phyloP scores from a whole-genome alignment of 768 basidiomycete genomes.

The Suillus discolor region DNA sequence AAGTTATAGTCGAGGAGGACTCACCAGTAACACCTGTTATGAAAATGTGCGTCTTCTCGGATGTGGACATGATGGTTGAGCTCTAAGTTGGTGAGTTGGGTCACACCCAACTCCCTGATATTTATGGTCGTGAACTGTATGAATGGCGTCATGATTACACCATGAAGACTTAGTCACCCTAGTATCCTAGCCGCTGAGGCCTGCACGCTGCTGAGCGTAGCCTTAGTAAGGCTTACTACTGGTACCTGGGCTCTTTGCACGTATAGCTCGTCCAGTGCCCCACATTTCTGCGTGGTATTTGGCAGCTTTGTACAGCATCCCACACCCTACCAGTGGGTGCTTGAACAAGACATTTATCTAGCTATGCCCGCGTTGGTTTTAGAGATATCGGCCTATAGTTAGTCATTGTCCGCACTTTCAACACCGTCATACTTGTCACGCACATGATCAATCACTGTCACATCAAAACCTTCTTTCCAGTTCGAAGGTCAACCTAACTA shows the following conservation, averaged over 20 bases:
- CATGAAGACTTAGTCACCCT: neutral
- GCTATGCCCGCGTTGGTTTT: no score
- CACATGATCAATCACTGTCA: no score
- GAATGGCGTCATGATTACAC: neutral
- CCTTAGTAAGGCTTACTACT: neutral
- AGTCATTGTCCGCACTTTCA: no score
- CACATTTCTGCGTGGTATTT: neutral
- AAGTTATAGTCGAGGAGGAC: neutral
- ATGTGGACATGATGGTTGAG: neutral
- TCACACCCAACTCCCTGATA: neutral
- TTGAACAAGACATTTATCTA: neutral
- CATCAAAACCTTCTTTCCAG: no score
- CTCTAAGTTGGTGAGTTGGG: neutral
- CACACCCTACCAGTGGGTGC: neutral
- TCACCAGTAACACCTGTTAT: constrained; percentile 25
- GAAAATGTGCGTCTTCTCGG: constrained; percentile 10
- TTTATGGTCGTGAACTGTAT: neutral
- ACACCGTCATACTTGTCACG: no score
- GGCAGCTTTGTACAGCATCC: neutral
- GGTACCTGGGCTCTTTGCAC: neutral
- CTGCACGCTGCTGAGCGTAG: no score
- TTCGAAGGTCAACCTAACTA: no score
- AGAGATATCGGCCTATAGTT: no score
- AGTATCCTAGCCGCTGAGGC: no score
- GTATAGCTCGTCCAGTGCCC: neutral